These are phyloP conservation scores for Cryphonectria carpinicola DNA, from an alignment of 2,329 filamentous ascomycete genomes.

Conservation along the genomic window DNA sequence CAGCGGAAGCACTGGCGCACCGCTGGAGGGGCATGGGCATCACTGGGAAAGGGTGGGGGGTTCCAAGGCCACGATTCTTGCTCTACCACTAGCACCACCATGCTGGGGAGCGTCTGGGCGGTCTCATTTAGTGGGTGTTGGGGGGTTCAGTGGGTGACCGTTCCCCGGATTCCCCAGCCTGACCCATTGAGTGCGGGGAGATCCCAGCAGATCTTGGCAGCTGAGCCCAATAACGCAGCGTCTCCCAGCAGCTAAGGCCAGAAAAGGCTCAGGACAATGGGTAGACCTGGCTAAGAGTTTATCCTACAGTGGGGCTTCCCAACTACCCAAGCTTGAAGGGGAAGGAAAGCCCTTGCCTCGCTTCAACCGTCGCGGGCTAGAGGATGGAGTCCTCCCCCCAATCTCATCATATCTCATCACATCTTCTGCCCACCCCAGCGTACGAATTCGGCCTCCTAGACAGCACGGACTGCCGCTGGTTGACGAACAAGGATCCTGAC, in stretches of 20 bases:
- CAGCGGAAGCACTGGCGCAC: conserved; percentile 4
- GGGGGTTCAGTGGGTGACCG: not conserved
- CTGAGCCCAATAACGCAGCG: not conserved
- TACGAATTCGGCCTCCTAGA: not conserved
- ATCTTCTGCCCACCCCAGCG: not conserved
- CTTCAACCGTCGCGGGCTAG: not conserved
- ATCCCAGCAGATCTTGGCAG: not conserved
- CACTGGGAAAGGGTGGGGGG: not conserved
- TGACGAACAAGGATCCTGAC: not conserved
- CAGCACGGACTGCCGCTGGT: not conserved
- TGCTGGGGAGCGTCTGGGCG: not conserved
- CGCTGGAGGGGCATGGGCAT: not conserved
- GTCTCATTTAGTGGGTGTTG: not conserved
- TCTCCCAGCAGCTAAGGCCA: not conserved
- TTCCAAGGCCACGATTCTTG: not conserved
- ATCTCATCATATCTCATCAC: not conserved
- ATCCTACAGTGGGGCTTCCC: not conserved
- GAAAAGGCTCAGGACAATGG: not conserved
- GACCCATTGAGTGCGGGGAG: conserved; percentile 13
- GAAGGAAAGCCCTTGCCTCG: not conserved
- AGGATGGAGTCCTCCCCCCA: not conserved
- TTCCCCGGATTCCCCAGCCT: no score
- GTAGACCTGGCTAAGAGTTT: not conserved
- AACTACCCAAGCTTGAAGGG: not conserved
- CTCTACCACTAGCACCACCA: not conserved